Evolutionary conservation across 2,329 filamentous ascomycete species (phyloP).

Genomic region (Chalara sp.): DNA sequence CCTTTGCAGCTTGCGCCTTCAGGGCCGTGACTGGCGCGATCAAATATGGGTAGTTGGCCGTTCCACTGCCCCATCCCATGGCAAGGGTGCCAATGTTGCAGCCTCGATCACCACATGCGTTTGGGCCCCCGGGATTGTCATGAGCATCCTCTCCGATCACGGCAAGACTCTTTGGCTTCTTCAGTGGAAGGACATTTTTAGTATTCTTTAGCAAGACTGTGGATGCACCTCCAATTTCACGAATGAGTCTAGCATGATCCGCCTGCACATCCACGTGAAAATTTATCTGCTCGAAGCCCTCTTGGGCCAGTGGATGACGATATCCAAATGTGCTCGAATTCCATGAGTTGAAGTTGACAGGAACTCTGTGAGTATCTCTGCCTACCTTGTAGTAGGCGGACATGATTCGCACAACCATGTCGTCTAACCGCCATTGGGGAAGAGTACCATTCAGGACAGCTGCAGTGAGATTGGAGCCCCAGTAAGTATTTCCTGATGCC

Average conservation of each 20-base stretch:
- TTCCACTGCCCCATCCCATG: slow-evolving; percentile 77
- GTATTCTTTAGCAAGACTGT: slow-evolving; percentile 85
- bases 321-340: slow-evolving; percentile 67
- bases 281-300: slow-evolving; percentile 65
- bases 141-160: slow-evolving; percentile 81
- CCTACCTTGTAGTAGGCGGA: slow-evolving; percentile 56
- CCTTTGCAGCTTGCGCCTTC: slow-evolving; percentile 52
- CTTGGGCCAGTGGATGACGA: slow-evolving; percentile 54
- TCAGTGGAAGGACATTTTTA: slow-evolving; percentile 62
- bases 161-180: slow-evolving; percentile 65
- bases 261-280: slow-evolving; percentile 74
- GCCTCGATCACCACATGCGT: slow-evolving; percentile 57
- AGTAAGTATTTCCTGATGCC: slow-evolving; percentile 53
- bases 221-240: slow-evolving; percentile 70
- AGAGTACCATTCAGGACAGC: slow-evolving; percentile 85
- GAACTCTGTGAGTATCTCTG: slow-evolving; percentile 32
- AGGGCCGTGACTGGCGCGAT: slow-evolving; percentile 68
- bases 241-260: slow-evolving; percentile 68
- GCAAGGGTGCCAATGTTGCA: slow-evolving; percentile 41
- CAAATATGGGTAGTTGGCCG: slow-evolving; percentile 68
- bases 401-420: slow-evolving; percentile 84
- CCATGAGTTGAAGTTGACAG: slow-evolving; percentile 87
- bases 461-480: slow-evolving; percentile 81
- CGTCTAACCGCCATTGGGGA: slow-evolving; percentile 80
- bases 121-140: slow-evolving; percentile 67